These are phyloP conservation scores for Liquidambar formosana DNA, from an alignment of 164 flowering plant species.

Conservation along the genomic window DNA sequence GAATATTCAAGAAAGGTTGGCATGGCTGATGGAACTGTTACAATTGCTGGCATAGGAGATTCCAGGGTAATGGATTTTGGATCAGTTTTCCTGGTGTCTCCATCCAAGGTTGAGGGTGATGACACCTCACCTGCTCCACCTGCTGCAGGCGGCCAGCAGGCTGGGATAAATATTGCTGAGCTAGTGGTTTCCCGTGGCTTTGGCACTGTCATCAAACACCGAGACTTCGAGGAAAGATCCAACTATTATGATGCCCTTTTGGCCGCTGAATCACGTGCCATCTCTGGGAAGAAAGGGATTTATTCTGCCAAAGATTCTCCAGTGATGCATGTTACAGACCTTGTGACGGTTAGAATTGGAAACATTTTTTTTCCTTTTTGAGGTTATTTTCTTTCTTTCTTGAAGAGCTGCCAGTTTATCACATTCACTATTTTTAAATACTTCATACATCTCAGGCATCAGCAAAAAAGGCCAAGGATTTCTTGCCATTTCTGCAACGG, in stretches of 20 bases:
- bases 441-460: conserved; percentile 48
- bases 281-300: conserved; percentile 76
- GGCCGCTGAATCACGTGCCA: conserved; percentile 89
- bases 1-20: conserved; percentile 87
- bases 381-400: neutral
- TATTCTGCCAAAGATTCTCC: conserved; percentile 89
- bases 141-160: conserved; percentile 42
- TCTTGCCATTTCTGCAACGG: conserved; percentile 83
- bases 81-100: conserved; percentile 70
- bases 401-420: neutral
- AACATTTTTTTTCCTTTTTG: neutral
- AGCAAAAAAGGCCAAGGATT: conserved; percentile 83
- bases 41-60: conserved; percentile 53
- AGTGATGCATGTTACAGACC: conserved; percentile 78
- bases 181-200: conserved; percentile 83
- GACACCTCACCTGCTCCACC: conserved; percentile 37
- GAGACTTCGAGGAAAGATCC: conserved; percentile 97
- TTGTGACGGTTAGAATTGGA: conserved; percentile 56
- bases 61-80: conserved; percentile 96
- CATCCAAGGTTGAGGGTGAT: conserved; percentile 61
- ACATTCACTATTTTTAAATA: neutral
- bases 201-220: conserved; percentile 79
- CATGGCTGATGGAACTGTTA: conserved; percentile 60
- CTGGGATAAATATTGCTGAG: conserved; percentile 79
- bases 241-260: conserved; percentile 88